Conservation (phyloP, 768 basidiomycete genomes). For the Lactarius vividus region DNA sequence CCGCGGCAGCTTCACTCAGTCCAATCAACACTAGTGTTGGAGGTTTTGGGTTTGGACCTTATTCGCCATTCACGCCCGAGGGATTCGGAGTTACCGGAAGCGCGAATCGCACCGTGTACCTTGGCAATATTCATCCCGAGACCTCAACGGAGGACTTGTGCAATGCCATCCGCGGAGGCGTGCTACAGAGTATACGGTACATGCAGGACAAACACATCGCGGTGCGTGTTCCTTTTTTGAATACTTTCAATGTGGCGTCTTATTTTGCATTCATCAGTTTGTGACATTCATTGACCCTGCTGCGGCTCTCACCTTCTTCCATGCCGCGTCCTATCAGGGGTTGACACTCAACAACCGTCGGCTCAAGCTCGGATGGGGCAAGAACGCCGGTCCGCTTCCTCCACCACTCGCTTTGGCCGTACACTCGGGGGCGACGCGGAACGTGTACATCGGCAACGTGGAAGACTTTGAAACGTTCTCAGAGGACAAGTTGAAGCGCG, state of each 20-base stretch:
- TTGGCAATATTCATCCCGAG: slow-evolving; percentile 97
- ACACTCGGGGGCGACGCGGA: slow-evolving; percentile 89
- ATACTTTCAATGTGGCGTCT: slow-evolving; percentile 3
- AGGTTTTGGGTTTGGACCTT: slow-evolving; percentile 45
- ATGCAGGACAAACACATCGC: slow-evolving; percentile 98
- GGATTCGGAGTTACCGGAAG: slow-evolving; percentile 43
- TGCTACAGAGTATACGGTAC: slow-evolving; percentile 91
- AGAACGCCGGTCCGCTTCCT: slow-evolving; percentile 84
- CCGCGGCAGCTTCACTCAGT: slow-evolving; percentile 40
- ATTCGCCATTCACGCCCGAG: slow-evolving; percentile 50
- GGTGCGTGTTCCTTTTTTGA: slow-evolving; percentile 46
- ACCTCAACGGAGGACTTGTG: slow-evolving; percentile 93
- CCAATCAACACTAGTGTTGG: slow-evolving; percentile 34
- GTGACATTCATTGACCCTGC: slow-evolving; percentile 95
- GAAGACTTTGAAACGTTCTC: slow-evolving; percentile 93
- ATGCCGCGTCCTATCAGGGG: slow-evolving; percentile 86
- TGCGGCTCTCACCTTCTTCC: slow-evolving; percentile 91
- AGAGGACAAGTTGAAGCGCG: slow-evolving; percentile 85
- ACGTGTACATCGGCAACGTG: slow-evolving; percentile 94
- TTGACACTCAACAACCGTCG: slow-evolving; percentile 90
- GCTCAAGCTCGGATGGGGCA: slow-evolving; percentile 98
- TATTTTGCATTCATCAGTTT: slow-evolving; percentile 51
- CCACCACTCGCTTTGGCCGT: slow-evolving; percentile 85
- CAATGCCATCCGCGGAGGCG: slow-evolving; percentile 95
- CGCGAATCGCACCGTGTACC: slow-evolving; percentile 90